Conservation (phyloP, 805 yeast genomes). For the Candida adriatica region DNA sequence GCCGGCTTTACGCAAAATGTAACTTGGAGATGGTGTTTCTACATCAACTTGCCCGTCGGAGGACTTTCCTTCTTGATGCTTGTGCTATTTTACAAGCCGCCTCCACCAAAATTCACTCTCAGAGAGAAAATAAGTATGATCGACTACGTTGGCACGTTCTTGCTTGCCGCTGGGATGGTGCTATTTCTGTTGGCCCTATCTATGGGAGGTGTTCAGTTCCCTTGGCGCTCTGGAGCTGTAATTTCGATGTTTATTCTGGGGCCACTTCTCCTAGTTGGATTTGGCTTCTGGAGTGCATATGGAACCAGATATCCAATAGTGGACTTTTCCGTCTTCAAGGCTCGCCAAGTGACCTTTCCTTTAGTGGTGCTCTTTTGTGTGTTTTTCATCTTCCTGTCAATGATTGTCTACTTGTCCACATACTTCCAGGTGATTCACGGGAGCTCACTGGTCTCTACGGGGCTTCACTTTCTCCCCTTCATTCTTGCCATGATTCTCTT, state of each 20-base stretch:
- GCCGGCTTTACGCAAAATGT: constrained; percentile 55
- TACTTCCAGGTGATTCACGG: constrained; percentile 26
- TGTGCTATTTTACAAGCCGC: constrained; percentile 35
- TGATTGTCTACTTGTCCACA: constrained; percentile 4
- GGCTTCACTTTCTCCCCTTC: constrained; percentile 36
- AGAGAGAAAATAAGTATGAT: constrained; percentile 33
- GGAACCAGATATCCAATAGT: constrained; percentile 11
- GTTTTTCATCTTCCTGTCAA: constrained; percentile 3
- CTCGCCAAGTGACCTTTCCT: constrained; percentile 1
- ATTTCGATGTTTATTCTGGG: constrained; percentile 29
- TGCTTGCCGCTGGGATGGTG: constrained; percentile 37
- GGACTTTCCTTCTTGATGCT: constrained; percentile 37
- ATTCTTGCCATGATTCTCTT: constrained; percentile 32
- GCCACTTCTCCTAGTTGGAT: background rate
- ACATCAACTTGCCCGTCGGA: constrained; percentile 52
- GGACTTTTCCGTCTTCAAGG: constrained; percentile 15
- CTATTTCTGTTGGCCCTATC: constrained; percentile 42
- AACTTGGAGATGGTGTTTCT: constrained; percentile 70
- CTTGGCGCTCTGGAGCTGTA: constrained; percentile 50
- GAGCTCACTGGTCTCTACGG: constrained; percentile 35
- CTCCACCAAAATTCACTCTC: constrained; percentile 32
- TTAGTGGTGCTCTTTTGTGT: background rate
- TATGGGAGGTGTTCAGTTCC: constrained; percentile 43
- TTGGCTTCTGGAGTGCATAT: constrained; percentile 2
- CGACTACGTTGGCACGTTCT: constrained; percentile 41